Conservation (phyloP, 768 basidiomycete genomes). For the Russula emetica region DNA sequence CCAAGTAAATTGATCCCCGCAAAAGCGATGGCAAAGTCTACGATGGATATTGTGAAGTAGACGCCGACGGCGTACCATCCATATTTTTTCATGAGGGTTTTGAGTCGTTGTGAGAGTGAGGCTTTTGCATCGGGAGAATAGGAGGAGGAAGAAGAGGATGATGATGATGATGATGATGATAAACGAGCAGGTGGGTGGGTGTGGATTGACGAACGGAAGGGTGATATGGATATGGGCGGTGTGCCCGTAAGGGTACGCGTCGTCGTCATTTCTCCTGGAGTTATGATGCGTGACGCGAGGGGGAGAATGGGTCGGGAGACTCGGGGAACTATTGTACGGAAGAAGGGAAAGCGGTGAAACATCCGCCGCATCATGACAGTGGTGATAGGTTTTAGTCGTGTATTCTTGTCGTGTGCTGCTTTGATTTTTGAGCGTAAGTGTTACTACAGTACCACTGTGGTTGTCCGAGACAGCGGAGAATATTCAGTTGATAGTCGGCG, state of each 20-base stretch:
- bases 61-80: conserved; percentile 96
- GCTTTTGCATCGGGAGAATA: conserved; percentile 35
- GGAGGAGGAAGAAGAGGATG: conserved; percentile 30
- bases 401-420: background rate
- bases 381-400: background rate
- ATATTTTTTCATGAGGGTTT: conserved; percentile 82
- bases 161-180: conserved; percentile 34
- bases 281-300: conserved; percentile 40
- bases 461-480: too few species aligned
- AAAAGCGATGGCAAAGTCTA: conserved; percentile 87
- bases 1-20: conserved; percentile 81
- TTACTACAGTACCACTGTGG: too few species aligned
- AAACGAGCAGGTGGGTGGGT: conserved; percentile 46
- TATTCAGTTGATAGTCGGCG: too few species aligned
- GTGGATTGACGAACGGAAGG: conserved; percentile 48
- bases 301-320: conserved; percentile 46
- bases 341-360: conserved; percentile 44
- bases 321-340: conserved; percentile 45
- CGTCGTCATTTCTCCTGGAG: conserved; percentile 29
- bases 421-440: background rate
- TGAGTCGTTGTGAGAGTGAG: conserved; percentile 68
- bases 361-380: conserved; percentile 30
- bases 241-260: conserved; percentile 33
- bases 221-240: conserved; percentile 33
- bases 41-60: conserved; percentile 63